Conservation (phyloP, 345 rosid genomes). For the Syzygium aromaticum region DNA sequence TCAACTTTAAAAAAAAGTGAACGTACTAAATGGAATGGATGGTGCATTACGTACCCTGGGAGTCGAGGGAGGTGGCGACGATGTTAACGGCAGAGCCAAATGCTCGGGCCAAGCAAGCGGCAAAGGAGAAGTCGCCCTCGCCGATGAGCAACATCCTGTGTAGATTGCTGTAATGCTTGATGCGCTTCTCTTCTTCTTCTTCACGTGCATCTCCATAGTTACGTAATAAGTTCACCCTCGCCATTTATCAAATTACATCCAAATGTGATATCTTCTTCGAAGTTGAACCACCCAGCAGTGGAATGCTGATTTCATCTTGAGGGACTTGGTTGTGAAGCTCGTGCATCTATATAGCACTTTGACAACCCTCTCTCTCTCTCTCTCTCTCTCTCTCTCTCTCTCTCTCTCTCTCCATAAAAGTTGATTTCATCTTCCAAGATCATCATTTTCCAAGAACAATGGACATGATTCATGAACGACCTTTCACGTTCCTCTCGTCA, state of each 20-base stretch:
- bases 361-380: not conserved
- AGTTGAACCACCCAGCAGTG: not conserved
- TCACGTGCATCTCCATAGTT: not conserved
- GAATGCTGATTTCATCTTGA: too few relatives aligned
- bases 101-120: slow-evolving; percentile 32
- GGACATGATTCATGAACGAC: not conserved
- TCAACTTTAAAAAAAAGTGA: not conserved
- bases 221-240: not conserved
- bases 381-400: not conserved
- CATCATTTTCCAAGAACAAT: not conserved
- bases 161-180: slow-evolving; percentile 21
- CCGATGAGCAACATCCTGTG: slow-evolving; percentile 43
- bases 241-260: not conserved
- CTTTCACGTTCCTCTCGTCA: not conserved
- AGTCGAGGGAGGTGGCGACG: slow-evolving; percentile 40
- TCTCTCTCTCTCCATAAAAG: not conserved
- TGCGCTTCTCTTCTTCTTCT: slow-evolving; percentile 13
- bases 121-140: slow-evolving; percentile 54
- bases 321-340: not conserved
- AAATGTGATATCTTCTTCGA: not conserved
- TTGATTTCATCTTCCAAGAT: not conserved
- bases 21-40: not conserved
- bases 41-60: slow-evolving; percentile 1
- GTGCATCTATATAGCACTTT: not conserved
- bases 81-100: slow-evolving; percentile 42